phyloP scores from a whole-genome alignment of 306 rosid genomes.

The Cyamopsis tetragonoloba region DNA sequence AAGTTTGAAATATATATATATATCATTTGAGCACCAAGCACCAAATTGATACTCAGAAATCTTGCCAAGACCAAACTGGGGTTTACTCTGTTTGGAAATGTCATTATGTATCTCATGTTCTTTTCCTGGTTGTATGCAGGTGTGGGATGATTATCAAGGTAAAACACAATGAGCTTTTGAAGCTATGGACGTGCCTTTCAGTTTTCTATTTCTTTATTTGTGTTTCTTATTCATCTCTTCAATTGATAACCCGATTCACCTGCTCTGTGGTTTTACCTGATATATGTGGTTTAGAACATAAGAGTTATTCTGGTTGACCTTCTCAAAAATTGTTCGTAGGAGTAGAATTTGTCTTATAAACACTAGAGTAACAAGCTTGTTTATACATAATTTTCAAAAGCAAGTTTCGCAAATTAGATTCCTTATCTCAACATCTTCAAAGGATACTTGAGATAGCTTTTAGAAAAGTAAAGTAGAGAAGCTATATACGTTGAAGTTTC shows the following conservation, averaged over 20 bases:
- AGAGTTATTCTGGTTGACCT: background rate
- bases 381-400: too few species aligned
- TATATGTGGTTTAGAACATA: background rate
- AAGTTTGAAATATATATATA: background rate
- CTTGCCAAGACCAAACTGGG: background rate
- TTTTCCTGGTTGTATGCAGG: constrained; percentile 51
- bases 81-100: constrained; percentile 18
- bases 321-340: too few species aligned
- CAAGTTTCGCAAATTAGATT: too few species aligned
- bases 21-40: constrained; percentile 1
- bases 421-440: too few species aligned
- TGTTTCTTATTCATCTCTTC: background rate
- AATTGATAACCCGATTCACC: background rate
- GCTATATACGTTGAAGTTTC: background rate
- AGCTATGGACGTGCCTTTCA: background rate
- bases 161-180: constrained; percentile 23
- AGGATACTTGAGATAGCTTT: too few species aligned
- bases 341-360: too few species aligned
- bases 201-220: constrained; percentile 6
- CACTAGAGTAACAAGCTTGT: too few species aligned
- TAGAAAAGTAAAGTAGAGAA: too few species aligned
- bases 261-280: background rate
- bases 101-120: constrained; percentile 30
- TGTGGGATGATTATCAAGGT: constrained; percentile 92
- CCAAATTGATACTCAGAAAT: constrained; percentile 5